Conservation (phyloP, 2,329 filamentous ascomycete species). For the Fusarium luffae region DNA sequence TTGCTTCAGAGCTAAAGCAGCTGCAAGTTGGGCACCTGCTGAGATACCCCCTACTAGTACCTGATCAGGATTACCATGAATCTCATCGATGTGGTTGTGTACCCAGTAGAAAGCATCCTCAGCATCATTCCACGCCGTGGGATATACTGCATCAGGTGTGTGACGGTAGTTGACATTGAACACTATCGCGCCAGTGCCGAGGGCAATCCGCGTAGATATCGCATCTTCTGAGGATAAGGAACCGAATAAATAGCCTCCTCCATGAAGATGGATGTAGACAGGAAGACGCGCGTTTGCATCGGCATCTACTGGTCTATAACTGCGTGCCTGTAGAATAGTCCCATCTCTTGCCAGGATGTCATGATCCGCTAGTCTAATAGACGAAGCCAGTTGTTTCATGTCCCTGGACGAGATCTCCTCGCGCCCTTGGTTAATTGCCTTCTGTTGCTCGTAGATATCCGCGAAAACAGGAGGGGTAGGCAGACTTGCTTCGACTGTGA, state of each 20-base stretch:
- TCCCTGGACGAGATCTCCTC: slow-evolving; percentile 19
- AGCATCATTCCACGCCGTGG: slow-evolving; percentile 63
- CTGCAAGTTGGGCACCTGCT: slow-evolving; percentile 57
- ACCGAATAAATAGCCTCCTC: slow-evolving; percentile 67
- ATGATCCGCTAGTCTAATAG: slow-evolving; percentile 52
- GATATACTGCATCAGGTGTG: slow-evolving; percentile 64
- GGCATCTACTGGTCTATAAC: slow-evolving; percentile 14
- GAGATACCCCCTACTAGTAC: slow-evolving; percentile 61
- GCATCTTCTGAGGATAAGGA: slow-evolving; percentile 64
- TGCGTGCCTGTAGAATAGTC: slow-evolving; percentile 21
- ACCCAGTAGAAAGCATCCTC: slow-evolving; percentile 67
- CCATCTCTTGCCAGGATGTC: slow-evolving; percentile 21
- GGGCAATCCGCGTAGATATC: slow-evolving; percentile 60
- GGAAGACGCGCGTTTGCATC: slow-evolving; percentile 54
- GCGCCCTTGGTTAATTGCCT: slow-evolving; percentile 9
- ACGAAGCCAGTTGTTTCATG: slow-evolving; percentile 18
- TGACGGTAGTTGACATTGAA: slow-evolving; percentile 70
- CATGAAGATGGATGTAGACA: slow-evolving; percentile 63
- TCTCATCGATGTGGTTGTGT: slow-evolving; percentile 45
- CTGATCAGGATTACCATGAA: slow-evolving; percentile 23
- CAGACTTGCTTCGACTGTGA: slow-evolving; percentile 48
- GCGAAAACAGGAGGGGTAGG: slow-evolving; percentile 4
- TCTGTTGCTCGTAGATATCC: slow-evolving; percentile 21
- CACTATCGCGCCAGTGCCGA: slow-evolving; percentile 55
- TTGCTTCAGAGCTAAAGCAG: slow-evolving; percentile 53